These are phyloP conservation scores for Paramecium biaurelia DNA, from an alignment of 73 alveolate species.

Conservation along the genomic window DNA sequence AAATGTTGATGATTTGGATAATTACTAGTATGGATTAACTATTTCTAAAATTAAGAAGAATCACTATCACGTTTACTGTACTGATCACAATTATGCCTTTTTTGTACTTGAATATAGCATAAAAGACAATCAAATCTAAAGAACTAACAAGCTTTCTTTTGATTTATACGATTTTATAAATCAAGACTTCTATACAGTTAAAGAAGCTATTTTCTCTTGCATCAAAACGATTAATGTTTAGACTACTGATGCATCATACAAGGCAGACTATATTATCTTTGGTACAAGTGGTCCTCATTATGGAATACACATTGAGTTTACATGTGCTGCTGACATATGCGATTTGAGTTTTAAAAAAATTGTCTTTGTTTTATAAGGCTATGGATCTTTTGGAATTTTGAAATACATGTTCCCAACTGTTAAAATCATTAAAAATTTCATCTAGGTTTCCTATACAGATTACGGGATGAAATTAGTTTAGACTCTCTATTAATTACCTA, in stretches of 20 bases:
- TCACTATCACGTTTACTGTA: neutral
- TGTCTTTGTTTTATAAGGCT: neutral
- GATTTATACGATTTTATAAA: neutral
- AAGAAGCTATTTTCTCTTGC: neutral
- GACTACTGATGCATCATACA: neutral
- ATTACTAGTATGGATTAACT: neutral
- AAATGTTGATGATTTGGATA: neutral
- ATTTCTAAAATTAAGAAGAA: neutral
- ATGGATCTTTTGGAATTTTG: neutral
- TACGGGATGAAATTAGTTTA: neutral
- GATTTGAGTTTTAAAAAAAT: neutral
- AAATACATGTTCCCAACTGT: neutral
- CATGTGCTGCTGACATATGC: neutral
- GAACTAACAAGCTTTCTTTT: neutral
- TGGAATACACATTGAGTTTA: neutral
- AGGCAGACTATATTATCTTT: neutral
- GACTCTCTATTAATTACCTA: neutral
- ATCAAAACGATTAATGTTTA: neutral
- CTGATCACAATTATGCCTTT: neutral
- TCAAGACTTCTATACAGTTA: neutral
- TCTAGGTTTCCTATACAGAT: neutral
- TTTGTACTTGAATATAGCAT: neutral
- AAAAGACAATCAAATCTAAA: neutral
- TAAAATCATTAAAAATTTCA: neutral
- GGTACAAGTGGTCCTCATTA: neutral